Conservation (phyloP, 768 basidiomycete species). For the Steccherinum ochraceum region DNA sequence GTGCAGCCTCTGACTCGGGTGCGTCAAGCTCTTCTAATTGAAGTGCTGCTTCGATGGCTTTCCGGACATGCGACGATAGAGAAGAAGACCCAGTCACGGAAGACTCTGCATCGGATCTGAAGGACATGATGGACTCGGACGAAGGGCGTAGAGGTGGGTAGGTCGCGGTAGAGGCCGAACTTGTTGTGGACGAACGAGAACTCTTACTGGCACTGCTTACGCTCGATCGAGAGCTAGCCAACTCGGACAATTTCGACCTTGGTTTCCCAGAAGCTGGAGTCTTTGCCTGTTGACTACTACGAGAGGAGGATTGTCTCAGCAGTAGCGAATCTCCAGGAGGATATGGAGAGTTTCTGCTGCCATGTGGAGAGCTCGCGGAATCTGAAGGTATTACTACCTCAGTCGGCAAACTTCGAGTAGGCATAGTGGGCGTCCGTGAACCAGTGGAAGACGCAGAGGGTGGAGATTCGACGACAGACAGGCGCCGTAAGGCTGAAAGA, state of each 20-base stretch:
- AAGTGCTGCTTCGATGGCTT: slow-evolving; percentile 65
- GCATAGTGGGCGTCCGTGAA: slow-evolving; percentile 27
- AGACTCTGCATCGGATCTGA: slow-evolving; percentile 9
- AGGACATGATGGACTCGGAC: slow-evolving; percentile 39
- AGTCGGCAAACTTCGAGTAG: not conserved
- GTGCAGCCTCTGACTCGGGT: not conserved
- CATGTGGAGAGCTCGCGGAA: not conserved
- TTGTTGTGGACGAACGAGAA: slow-evolving; percentile 20
- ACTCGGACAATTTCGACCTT: slow-evolving; percentile 62
- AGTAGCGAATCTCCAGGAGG: slow-evolving; percentile 15
- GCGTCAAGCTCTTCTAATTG: slow-evolving; percentile 51
- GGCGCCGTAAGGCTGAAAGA: slow-evolving; percentile 53
- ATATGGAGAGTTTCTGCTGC: slow-evolving; percentile 29
- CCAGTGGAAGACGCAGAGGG: slow-evolving; percentile 49
- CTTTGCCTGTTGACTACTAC: not conserved
- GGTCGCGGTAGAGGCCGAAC: slow-evolving; percentile 62
- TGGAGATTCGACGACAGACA: slow-evolving; percentile 52
- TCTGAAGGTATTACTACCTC: not conserved
- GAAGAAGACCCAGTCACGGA: slow-evolving; percentile 33
- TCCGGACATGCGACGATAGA: slow-evolving; percentile 53
- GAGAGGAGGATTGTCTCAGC: slow-evolving; percentile 10
- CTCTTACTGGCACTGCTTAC: slow-evolving; percentile 26
- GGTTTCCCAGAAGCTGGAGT: slow-evolving; percentile 2
- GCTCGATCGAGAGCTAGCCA: slow-evolving; percentile 61
- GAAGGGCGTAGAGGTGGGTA: slow-evolving; percentile 69